phyloP scores from a whole-genome alignment of 495 filamentous ascomycete genomes.

The Hypoxylon fragiforme region DNA sequence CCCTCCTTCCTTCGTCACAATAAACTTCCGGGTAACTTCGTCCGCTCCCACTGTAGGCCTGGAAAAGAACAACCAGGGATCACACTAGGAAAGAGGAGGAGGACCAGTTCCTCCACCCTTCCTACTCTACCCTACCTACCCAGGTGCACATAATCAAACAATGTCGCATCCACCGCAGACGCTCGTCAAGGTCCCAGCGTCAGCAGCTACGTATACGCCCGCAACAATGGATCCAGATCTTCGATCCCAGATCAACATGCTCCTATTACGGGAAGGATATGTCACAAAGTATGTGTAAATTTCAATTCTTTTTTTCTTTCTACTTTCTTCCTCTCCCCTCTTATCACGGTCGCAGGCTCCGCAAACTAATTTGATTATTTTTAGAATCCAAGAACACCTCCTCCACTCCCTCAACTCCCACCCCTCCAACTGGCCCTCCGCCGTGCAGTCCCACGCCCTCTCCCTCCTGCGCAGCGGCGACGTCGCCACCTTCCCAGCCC shows the following conservation, averaged over 20 bases:
- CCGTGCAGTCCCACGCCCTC: constrained; percentile 54
- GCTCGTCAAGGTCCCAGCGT: constrained; percentile 55
- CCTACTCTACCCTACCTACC: background rate
- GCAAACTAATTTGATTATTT: no score
- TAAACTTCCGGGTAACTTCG: background rate
- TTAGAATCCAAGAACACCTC: constrained; percentile 60
- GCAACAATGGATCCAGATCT: constrained; percentile 56
- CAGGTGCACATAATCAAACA: background rate
- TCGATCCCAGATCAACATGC: constrained; percentile 55
- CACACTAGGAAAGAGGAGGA: no score
- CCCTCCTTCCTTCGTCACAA: constrained; percentile 1
- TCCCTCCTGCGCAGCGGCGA: constrained; percentile 57
- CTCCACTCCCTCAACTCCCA: constrained; percentile 56
- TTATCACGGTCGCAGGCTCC: no score
- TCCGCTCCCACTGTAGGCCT: background rate
- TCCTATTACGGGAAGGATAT: constrained; percentile 53
- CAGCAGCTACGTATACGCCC: constrained; percentile 53
- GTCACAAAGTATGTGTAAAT: constrained; percentile 52
- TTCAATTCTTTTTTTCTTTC: constrained; percentile 1
- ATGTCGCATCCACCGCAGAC: constrained; percentile 41
- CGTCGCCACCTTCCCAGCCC: constrained; percentile 53
- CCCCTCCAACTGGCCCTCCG: constrained; percentile 58
- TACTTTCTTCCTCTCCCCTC: background rate
- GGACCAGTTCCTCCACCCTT: constrained; percentile 5
- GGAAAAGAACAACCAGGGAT: no score